Conservation (phyloP, 2,329 filamentous ascomycete genomes). For the Cercospora zeae-maydis region DNA sequence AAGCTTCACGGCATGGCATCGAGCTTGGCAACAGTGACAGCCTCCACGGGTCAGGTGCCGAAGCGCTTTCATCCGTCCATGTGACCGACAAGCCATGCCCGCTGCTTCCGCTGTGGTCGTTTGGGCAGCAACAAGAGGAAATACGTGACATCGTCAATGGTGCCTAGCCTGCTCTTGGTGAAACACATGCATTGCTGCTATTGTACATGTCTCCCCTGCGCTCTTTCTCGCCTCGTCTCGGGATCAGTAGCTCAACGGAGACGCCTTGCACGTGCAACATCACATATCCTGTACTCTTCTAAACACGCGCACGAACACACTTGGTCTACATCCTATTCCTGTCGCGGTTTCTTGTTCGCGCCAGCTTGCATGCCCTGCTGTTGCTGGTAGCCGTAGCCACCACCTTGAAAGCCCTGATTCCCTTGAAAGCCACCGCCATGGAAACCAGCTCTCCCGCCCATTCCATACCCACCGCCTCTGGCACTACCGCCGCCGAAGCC, state of each 20-base stretch:
- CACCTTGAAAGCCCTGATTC: conserved; percentile 41
- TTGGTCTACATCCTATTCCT: neutral
- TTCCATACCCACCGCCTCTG: conserved; percentile 45
- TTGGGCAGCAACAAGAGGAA: too few relatives aligned
- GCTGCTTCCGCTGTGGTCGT: neutral
- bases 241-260: too few relatives aligned
- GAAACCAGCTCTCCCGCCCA: conserved; percentile 41
- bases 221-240: neutral
- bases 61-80: neutral
- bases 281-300: neutral
- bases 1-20: neutral
- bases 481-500: conserved; percentile 40
- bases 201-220: neutral
- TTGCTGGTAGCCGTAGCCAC: conserved; percentile 37
- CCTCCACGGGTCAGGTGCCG: neutral
- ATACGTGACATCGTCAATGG: too few relatives aligned
- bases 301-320: neutral
- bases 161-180: neutral
- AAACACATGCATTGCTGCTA: neutral
- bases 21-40: neutral
- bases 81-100: neutral
- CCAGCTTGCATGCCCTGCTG: conserved; percentile 30
- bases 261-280: too few relatives aligned
- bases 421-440: conserved; percentile 46
- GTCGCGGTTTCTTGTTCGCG: conserved; percentile 7